Conservation (phyloP, 768 basidiomycete genomes). For the Calocybe gangraenosa region DNA sequence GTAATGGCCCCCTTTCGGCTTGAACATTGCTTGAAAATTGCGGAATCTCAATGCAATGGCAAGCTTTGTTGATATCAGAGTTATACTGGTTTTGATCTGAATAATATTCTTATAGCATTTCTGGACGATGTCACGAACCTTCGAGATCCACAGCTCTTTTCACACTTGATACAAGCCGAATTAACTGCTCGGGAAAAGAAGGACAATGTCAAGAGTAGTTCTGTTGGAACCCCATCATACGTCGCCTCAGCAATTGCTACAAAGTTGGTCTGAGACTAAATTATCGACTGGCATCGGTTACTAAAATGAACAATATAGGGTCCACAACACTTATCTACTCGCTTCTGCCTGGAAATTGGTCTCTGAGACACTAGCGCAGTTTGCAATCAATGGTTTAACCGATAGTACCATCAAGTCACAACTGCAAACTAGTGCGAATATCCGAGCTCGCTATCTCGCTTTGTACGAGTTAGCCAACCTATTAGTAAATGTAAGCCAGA, state of each 20-base stretch:
- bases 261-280: conserved; percentile 37
- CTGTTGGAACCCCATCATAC: conserved; percentile 38
- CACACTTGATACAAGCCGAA: conserved; percentile 51
- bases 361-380: conserved; percentile 48
- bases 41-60: conserved; percentile 74
- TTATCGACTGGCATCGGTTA: neutral
- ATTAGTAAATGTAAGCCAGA: conserved; percentile 59
- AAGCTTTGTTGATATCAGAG: conserved; percentile 16
- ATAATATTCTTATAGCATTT: conserved; percentile 39
- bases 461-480: conserved; percentile 60
- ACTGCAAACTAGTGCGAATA: conserved; percentile 43
- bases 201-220: conserved; percentile 23
- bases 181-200: conserved; percentile 45
- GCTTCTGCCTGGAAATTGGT: conserved; percentile 82
- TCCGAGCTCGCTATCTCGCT: conserved; percentile 59
- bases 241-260: conserved; percentile 58
- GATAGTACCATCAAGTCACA: conserved; percentile 49
- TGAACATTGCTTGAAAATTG: conserved; percentile 59
- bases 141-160: conserved; percentile 63
- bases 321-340: conserved; percentile 80
- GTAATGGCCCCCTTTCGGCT: conserved; percentile 62
- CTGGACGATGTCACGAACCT: conserved; percentile 68
- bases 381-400: conserved; percentile 50
- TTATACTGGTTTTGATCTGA: neutral
- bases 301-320: conserved; percentile 35